Evolutionary conservation across 768 basidiomycete genomes (phyloP).

Genomic region (Pisolithus albus): DNA sequence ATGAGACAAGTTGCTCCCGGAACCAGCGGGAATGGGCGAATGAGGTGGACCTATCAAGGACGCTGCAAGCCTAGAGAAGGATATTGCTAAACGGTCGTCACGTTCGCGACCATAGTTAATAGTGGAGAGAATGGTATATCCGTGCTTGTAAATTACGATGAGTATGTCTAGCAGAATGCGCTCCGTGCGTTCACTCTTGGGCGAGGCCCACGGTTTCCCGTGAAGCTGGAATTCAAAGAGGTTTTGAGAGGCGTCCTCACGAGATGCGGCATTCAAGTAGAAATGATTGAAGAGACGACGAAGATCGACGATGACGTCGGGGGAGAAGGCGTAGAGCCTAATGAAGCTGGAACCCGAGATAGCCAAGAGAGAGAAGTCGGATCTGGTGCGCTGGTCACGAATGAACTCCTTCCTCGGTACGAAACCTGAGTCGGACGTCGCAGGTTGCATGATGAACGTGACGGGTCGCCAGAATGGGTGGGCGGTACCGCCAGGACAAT

Average conservation of each 20-base stretch:
- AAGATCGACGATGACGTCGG: slow-evolving; percentile 43
- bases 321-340: slow-evolving; percentile 64
- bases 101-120: slow-evolving; percentile 73
- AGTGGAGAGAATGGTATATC: slow-evolving; percentile 57
- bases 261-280: slow-evolving; percentile 36
- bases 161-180: slow-evolving; percentile 65
- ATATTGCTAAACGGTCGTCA: slow-evolving; percentile 65
- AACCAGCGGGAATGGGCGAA: slow-evolving; percentile 35
- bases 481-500: slow-evolving; percentile 15
- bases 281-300: slow-evolving; percentile 48
- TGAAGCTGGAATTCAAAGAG: slow-evolving; percentile 61
- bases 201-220: slow-evolving; percentile 66
- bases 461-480: slow-evolving; percentile 19
- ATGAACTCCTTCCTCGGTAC: slow-evolving; percentile 70
- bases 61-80: slow-evolving; percentile 51
- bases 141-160: slow-evolving; percentile 52
- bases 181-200: slow-evolving; percentile 61
- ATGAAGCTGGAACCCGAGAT: slow-evolving; percentile 57
- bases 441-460: slow-evolving; percentile 25
- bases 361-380: slow-evolving; percentile 65
- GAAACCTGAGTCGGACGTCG: slow-evolving; percentile 43
- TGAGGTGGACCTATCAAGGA: slow-evolving; percentile 32
- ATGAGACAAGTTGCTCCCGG: slow-evolving; percentile 33
- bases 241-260: slow-evolving; percentile 51
- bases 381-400: slow-evolving; percentile 46